Evolutionary conservation across 768 basidiomycete genomes (phyloP).

Genomic region (Lactifluus subvellereus): DNA sequence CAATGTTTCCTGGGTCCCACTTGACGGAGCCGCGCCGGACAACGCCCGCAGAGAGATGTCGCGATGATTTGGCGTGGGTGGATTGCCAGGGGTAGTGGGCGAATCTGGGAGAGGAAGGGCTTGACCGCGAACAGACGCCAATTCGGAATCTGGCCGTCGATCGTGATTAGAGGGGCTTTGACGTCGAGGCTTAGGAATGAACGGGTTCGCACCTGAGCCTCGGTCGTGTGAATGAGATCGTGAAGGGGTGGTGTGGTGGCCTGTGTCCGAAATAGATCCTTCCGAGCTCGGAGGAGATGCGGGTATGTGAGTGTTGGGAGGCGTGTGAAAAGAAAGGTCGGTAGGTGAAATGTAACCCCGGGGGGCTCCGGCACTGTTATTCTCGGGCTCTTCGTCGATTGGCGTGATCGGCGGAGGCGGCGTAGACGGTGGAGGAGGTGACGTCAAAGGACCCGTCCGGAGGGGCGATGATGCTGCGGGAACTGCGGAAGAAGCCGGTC

Average conservation of each 20-base stretch:
- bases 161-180: conserved; percentile 58
- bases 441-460: conserved; percentile 43
- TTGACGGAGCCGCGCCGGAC: conserved; percentile 26
- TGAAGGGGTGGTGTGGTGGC: conserved; percentile 41
- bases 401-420: conserved; percentile 69
- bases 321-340: conserved; percentile 55
- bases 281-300: conserved; percentile 33
- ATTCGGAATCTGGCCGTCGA: conserved; percentile 58
- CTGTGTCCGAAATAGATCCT: conserved; percentile 28
- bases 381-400: conserved; percentile 58
- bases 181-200: conserved; percentile 63
- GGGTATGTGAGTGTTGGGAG: conserved; percentile 46
- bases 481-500: conserved; percentile 38
- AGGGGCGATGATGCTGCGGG: conserved; percentile 62
- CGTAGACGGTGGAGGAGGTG: conserved; percentile 41
- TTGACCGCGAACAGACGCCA: conserved; percentile 58
- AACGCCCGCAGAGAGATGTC: conserved; percentile 79
- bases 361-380: conserved; percentile 44
- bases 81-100: conserved; percentile 62
- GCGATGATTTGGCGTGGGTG: conserved; percentile 76
- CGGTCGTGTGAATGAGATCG: conserved; percentile 48
- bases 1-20: conserved; percentile 4
- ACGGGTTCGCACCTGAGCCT: conserved; percentile 79
- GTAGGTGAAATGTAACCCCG: conserved; percentile 57
- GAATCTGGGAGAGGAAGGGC: conserved; percentile 59